Evolutionary conservation across 1,284 basidiomycete genomes (phyloP).

Genomic region (Trichosporon coremiiforme): DNA sequence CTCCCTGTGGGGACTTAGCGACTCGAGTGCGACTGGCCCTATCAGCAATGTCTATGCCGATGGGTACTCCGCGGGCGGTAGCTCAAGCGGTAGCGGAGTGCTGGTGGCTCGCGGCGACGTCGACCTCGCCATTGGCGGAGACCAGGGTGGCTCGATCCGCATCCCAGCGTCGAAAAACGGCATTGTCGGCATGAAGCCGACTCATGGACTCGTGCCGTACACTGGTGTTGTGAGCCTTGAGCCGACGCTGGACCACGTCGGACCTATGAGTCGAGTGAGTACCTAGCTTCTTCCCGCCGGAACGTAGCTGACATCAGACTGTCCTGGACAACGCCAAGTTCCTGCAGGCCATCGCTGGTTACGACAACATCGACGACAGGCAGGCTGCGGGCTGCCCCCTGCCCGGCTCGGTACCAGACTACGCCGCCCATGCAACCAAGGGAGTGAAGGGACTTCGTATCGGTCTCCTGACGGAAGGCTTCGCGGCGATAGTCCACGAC

Average conservation of each 20-base stretch:
- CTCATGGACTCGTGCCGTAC: slow-evolving; percentile 61
- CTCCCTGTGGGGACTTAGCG: slow-evolving; percentile 35
- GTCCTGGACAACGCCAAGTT: slow-evolving; percentile 59
- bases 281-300: too few species aligned
- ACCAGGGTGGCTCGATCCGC: slow-evolving; percentile 60
- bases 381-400: slow-evolving; percentile 59
- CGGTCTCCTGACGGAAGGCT: slow-evolving; percentile 59
- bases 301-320: slow-evolving; percentile 41
- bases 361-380: slow-evolving; percentile 61
- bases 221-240: slow-evolving; percentile 60
- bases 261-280: slow-evolving; percentile 39
- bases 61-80: slow-evolving; percentile 60
- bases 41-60: slow-evolving; percentile 59
- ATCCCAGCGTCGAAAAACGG: slow-evolving; percentile 60
- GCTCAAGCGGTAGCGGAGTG: slow-evolving; percentile 59
- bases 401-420: slow-evolving; percentile 56
- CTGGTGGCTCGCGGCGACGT: slow-evolving; percentile 58
- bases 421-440: slow-evolving; percentile 40
- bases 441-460: slow-evolving; percentile 56
- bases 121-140: slow-evolving; percentile 61
- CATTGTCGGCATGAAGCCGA: slow-evolving; percentile 61
- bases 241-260: slow-evolving; percentile 56
- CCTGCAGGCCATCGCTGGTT: slow-evolving; percentile 60
- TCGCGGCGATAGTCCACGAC: slow-evolving; percentile 52
- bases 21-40: slow-evolving; percentile 37